phyloP scores from a whole-genome alignment of 768 basidiomycete genomes.

The button mushroom (Agaricus bisporus) region DNA sequence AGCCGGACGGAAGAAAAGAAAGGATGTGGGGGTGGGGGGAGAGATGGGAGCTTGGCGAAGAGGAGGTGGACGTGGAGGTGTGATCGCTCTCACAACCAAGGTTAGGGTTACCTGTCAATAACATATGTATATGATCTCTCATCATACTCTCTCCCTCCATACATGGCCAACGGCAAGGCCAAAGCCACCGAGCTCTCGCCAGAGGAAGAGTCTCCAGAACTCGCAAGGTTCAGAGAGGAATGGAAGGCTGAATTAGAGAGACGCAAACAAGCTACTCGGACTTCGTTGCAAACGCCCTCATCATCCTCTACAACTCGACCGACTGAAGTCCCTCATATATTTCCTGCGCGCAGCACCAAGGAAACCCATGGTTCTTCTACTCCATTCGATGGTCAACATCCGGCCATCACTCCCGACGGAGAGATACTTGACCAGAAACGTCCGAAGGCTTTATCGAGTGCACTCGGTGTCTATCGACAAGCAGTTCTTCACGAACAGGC shows the following conservation, averaged over 20 bases:
- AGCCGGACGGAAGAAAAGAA: neutral
- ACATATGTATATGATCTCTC: neutral
- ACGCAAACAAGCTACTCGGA: constrained; percentile 19
- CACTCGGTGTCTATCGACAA: constrained; percentile 59
- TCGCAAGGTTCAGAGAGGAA: constrained; percentile 62
- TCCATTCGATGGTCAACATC: constrained; percentile 14
- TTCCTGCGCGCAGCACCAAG: neutral
- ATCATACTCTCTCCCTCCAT: neutral
- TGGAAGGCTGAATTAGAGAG: constrained; percentile 65
- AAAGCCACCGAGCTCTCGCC: constrained; percentile 3
- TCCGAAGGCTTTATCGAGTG: constrained; percentile 36
- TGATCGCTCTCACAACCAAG: neutral
- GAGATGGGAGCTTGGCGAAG: constrained; percentile 3
- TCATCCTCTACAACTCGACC: constrained; percentile 5
- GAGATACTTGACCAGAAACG: constrained; percentile 13
- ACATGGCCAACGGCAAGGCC: constrained; percentile 1
- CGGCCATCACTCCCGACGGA: constrained; percentile 20
- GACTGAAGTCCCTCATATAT: neutral
- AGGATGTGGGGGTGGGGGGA: neutral
- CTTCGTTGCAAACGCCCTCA: constrained; percentile 2
- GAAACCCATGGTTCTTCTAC: neutral
- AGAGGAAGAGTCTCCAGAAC: constrained; percentile 51
- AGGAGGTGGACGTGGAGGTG: constrained; percentile 8
- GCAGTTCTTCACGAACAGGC: constrained; percentile 72
- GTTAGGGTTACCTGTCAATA: constrained; percentile 14